Percentiles rank a stretch among this genome's conserved stretches.
Conservation (phyloP, 2,329 filamentous ascomycete species). For the Keithomyces neogunnii region DNA sequence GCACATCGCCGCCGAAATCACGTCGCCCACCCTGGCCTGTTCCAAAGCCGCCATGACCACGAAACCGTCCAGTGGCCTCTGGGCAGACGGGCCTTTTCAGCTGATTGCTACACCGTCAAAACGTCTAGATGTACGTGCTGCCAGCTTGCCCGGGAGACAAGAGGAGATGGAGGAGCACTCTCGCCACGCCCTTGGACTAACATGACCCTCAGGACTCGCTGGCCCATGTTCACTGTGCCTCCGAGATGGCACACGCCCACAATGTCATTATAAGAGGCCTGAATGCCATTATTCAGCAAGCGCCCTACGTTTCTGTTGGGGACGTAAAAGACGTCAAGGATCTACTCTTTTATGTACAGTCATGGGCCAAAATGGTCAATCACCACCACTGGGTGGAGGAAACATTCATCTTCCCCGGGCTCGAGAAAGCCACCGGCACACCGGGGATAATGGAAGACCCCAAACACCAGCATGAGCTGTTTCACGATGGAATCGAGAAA, state of each 20-base stretch:
- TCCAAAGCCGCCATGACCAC: slow-evolving; percentile 5
- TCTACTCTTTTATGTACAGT: slow-evolving; percentile 17
- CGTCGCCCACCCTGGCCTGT: too few species aligned
- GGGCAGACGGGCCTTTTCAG: slow-evolving; percentile 6
- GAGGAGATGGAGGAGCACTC: not conserved
- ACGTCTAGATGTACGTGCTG: slow-evolving; percentile 3
- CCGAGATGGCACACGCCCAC: slow-evolving; percentile 19
- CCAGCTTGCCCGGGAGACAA: not conserved
- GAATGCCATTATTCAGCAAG: slow-evolving; percentile 24
- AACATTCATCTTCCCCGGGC: slow-evolving; percentile 22
- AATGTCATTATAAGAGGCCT: slow-evolving; percentile 23
- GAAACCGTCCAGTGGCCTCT: slow-evolving; percentile 6
- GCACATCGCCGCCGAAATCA: too few species aligned
- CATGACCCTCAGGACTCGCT: slow-evolving; percentile 2
- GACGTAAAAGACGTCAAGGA: slow-evolving; percentile 2
- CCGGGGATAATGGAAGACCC: slow-evolving; percentile 22
- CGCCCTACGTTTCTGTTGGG: slow-evolving; percentile 12
- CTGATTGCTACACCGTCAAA: slow-evolving; percentile 5
- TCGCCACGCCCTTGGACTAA: not conserved
- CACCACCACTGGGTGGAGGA: slow-evolving; percentile 28
- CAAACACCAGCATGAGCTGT: slow-evolving; percentile 22
- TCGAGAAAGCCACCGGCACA: slow-evolving; percentile 20
- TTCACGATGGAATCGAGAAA: slow-evolving; percentile 19
- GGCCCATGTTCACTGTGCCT: slow-evolving; percentile 5
- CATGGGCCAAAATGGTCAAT: slow-evolving; percentile 24